Evolutionary conservation across 2,329 filamentous ascomycete species (phyloP).

Genomic region (Pseudogymnoascus destructans): DNA sequence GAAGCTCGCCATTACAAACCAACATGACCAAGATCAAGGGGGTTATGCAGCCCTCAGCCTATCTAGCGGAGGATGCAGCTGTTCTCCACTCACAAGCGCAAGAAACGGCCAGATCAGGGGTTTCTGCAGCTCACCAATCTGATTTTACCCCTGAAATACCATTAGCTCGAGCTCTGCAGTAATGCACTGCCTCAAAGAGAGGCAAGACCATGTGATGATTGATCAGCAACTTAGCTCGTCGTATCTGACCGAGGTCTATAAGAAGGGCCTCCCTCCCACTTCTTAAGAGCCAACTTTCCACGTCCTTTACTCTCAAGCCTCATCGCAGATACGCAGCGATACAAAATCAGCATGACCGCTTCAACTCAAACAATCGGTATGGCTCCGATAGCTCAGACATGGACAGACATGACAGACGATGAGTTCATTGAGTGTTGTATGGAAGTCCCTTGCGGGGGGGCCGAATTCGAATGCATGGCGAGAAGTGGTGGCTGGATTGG

Average conservation of each 20-base stretch:
- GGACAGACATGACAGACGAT: too few relatives aligned
- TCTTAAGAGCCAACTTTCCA: neutral
- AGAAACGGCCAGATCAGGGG: neutral
- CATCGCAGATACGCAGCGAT: neutral
- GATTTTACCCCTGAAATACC: neutral
- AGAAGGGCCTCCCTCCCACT: neutral
- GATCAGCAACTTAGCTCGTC: neutral
- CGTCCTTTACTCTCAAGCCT: neutral
- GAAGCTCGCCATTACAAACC: neutral
- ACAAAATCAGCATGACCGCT: neutral
- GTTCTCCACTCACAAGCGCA: neutral
- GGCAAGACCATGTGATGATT: neutral
- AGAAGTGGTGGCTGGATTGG: neutral
- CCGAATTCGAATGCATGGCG: neutral
- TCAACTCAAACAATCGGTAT: neutral
- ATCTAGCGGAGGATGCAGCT: neutral
- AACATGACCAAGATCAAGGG: neutral
- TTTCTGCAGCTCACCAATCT: neutral
- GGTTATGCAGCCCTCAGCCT: neutral
- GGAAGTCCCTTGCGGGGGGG: too few relatives aligned
- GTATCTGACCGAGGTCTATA: neutral
- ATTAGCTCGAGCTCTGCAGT: neutral
- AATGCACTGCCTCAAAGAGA: neutral
- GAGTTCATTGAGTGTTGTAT: too few relatives aligned
- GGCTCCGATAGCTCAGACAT: too few relatives aligned